phyloP scores from a whole-genome alignment of 768 basidiomycete genomes.

The Filobasidium floriforme region DNA sequence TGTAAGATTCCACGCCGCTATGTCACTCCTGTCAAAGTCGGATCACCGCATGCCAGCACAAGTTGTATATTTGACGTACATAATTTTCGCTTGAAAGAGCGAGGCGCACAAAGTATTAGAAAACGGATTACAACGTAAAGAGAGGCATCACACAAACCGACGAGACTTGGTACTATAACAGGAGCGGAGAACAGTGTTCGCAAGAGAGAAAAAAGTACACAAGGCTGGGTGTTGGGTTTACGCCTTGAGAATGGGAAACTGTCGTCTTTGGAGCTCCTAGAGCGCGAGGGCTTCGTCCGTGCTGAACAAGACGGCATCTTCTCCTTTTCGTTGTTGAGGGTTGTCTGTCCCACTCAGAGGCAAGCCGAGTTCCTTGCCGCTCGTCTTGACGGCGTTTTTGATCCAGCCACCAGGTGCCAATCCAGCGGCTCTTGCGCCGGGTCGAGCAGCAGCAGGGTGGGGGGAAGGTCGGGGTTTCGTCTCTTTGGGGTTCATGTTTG shows the following conservation, averaged over 20 bases:
- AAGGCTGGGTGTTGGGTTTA: background rate
- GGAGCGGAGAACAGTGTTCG: background rate
- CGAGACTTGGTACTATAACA: background rate
- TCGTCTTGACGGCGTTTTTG: conserved; percentile 19
- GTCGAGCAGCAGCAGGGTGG: conserved; percentile 13
- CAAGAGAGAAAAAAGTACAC: background rate
- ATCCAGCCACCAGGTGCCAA: conserved; percentile 21
- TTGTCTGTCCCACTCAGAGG: conserved; percentile 19
- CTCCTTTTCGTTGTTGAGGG: conserved; percentile 16
- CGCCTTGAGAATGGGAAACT: background rate
- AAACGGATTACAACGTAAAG: conserved; percentile 1
- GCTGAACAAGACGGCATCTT: conserved; percentile 24
- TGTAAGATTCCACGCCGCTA: background rate
- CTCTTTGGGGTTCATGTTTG: conserved; percentile 21
- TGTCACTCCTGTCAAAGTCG: background rate
- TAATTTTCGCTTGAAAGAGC: conserved; percentile 8
- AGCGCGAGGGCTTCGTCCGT: conserved; percentile 22
- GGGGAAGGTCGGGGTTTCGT: conserved; percentile 15
- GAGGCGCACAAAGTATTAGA: conserved; percentile 4
- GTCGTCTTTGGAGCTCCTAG: conserved; percentile 30
- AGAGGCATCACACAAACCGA: background rate
- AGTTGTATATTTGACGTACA: conserved; percentile 2
- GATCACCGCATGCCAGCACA: background rate
- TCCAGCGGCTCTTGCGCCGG: conserved; percentile 10
- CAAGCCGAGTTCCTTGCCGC: conserved; percentile 21